Percentiles rank a stretch among this genome's conserved stretches.
Evolutionary conservation across 2,329 filamentous ascomycete genomes (phyloP).

Genomic region (Calonectria crousiana): DNA sequence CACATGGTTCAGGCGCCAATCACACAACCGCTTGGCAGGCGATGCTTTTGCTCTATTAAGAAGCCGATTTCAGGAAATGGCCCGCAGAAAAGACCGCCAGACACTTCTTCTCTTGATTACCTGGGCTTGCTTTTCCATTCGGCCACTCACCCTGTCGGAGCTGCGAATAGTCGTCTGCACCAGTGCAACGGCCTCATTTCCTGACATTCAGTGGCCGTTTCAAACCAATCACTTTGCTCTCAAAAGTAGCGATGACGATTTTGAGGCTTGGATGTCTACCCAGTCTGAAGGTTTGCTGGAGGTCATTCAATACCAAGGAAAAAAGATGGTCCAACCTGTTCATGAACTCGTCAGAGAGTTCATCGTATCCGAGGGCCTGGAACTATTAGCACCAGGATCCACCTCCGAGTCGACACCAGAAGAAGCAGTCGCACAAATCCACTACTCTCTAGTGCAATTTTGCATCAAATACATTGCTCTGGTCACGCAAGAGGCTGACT

Average conservation of each 20-base stretch:
- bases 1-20: background rate
- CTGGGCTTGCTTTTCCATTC: background rate
- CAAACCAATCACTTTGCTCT: background rate
- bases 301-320: background rate
- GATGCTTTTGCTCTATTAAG: background rate
- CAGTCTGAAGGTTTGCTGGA: background rate
- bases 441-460: background rate
- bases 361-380: background rate
- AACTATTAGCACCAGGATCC: background rate
- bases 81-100: background rate
- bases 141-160: background rate
- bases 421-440: background rate
- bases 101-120: background rate
- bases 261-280: background rate
- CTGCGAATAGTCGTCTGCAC: background rate
- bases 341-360: background rate
- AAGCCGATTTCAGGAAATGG: background rate
- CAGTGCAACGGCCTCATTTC: background rate
- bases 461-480: background rate
- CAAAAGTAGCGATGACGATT: background rate
- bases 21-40: background rate
- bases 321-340: background rate
- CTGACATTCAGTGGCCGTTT: background rate
- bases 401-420: background rate
- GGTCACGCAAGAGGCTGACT: background rate